Evolutionary conservation across 2,329 filamentous ascomycete species (phyloP), one percentile per base, ranked within the genome.

Genomic region (Aspergillus flavus): DNA sequence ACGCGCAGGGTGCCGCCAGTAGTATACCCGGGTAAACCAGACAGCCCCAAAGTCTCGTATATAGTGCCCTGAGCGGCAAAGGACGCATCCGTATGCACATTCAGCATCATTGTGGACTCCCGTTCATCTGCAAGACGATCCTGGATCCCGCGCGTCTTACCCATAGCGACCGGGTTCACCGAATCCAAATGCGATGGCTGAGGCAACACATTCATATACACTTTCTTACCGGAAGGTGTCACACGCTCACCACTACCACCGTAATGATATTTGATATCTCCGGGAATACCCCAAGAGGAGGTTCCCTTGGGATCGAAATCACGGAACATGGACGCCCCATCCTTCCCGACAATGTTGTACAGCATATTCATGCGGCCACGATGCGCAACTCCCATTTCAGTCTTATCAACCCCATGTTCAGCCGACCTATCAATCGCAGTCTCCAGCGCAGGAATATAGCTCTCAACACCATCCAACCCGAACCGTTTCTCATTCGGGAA

Each of bases 401-500:
- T 97, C 76, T 98, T 94, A 85, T 98, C 97, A 75, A 99, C 91
- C 63, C 95, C 95, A 75, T 97, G 96, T 78, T 99, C 95, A 71
- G 98, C 95, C 76, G 94, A 97, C 75, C 95, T 91, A 81, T 99
- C 95, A 69, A 99, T 99, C 67, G 98, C 84, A 59, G 95, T 95
- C 85, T 99, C 99, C 95, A 99, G 98, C 79, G 95, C 95, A 28
- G 95, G 95, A 62, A 99, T 95, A 70, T 99, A 86, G 62, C 92
- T 94, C 81, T 99, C 95, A 75, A 94, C 96, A 76, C 95, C 95
- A 83, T 99, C 95, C 28, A 99, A 87, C 82, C 95, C 95, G 81
- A 99, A 99, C 76, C 95, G 92, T 87, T 99, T 99, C 83, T 98
- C 95, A 81, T 99, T 99, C 79, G 95, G 95, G 82, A 97, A 98